Conservation (phyloP, 2,329 filamentous ascomycete species). For the Endothia cerciana region DNA sequence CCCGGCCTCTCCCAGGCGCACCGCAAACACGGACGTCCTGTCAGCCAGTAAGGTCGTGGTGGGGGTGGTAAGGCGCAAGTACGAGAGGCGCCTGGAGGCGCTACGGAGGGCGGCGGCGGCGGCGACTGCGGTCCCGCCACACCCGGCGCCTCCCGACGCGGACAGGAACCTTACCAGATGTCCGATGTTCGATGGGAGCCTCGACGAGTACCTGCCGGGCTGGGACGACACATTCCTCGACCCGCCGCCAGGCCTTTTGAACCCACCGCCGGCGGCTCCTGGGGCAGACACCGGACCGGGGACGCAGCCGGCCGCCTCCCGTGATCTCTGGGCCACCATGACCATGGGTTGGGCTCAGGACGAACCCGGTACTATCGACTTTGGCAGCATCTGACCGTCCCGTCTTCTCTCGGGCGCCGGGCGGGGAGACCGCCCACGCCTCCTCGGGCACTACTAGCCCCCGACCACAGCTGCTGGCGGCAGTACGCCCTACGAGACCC, state of each 20-base stretch:
- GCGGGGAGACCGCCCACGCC: no score
- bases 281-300: conserved; percentile 15
- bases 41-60: conserved; percentile 52
- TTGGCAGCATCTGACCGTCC: background rate
- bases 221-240: conserved; percentile 47
- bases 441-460: no score
- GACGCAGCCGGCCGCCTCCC: conserved; percentile 37
- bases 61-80: conserved; percentile 51
- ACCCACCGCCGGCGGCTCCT: conserved; percentile 7
- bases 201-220: conserved; percentile 49
- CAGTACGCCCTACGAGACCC: no score
- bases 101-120: conserved; percentile 35
- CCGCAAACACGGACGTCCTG: conserved; percentile 45
- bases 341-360: conserved; percentile 47
- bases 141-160: conserved; percentile 29
- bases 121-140: background rate
- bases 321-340: conserved; percentile 55
- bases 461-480: no score
- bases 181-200: conserved; percentile 56
- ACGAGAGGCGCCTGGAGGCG: conserved; percentile 44
- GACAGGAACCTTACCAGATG: conserved; percentile 40
- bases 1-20: conserved; percentile 29
- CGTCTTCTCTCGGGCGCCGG: no score
- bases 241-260: conserved; percentile 22
- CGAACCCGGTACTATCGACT: conserved; percentile 13